phyloP scores from a whole-genome alignment of 2,329 filamentous ascomycete genomes.

The Paraphoma sp. region DNA sequence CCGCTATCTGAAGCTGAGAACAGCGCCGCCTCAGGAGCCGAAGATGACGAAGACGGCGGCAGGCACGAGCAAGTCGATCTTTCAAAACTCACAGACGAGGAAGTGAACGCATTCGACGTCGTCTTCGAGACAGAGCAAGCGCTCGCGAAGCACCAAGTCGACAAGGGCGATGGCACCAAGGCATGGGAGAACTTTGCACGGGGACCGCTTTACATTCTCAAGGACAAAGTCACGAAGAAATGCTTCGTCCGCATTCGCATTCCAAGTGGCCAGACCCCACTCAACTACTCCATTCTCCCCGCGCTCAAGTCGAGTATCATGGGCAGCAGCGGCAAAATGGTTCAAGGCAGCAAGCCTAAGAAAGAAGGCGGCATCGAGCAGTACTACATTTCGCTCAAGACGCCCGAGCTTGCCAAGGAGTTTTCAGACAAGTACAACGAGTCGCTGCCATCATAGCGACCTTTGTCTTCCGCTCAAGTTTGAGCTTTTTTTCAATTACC shows the following conservation, averaged over 20 bases:
- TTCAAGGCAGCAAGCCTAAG: constrained; percentile 28
- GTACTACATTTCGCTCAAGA: constrained; percentile 37
- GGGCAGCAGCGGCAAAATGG: constrained; percentile 38
- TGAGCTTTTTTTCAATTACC: neutral
- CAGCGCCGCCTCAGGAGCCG: constrained; percentile 34
- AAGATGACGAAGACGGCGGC: constrained; percentile 38
- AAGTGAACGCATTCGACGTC: constrained; percentile 38
- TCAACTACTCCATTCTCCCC: constrained; percentile 43
- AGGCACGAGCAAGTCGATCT: constrained; percentile 39
- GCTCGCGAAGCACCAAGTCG: constrained; percentile 36
- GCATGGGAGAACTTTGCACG: constrained; percentile 40
- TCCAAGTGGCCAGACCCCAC: constrained; percentile 34
- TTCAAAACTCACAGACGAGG: constrained; percentile 40
- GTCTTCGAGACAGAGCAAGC: constrained; percentile 40
- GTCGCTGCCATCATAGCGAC: constrained; percentile 25
- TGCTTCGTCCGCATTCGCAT: constrained; percentile 43
- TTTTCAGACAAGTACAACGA: constrained; percentile 39
- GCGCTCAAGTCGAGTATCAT: constrained; percentile 29
- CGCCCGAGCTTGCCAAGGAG: constrained; percentile 35
- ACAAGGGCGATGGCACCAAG: constrained; percentile 30
- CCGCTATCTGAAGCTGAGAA: constrained; percentile 44
- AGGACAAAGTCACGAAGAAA: constrained; percentile 42
- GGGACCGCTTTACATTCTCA: constrained; percentile 45
- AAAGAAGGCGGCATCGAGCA: constrained; percentile 32
- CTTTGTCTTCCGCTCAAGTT: neutral